phyloP scores from a whole-genome alignment of 768 basidiomycete genomes.

The Serendipita vermifera region DNA sequence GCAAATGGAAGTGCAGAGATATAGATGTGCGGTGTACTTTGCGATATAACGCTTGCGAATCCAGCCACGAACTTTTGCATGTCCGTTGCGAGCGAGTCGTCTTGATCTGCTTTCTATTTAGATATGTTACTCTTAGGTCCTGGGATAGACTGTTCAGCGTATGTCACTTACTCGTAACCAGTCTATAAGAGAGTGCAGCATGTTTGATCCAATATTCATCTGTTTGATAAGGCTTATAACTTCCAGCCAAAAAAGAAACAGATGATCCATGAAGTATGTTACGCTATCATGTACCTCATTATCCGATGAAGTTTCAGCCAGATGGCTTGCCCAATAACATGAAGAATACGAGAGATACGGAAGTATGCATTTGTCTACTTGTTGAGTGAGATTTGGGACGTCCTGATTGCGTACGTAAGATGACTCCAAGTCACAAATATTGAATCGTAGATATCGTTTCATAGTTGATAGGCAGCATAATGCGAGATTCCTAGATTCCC shows the following conservation, averaged over 20 bases:
- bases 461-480: neutral
- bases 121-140: too few species aligned
- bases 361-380: neutral
- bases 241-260: constrained; percentile 2
- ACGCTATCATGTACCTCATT: neutral
- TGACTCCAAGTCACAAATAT: neutral
- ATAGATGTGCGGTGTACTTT: too few species aligned
- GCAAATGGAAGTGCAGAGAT: too few species aligned
- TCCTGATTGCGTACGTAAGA: neutral
- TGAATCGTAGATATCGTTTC: neutral
- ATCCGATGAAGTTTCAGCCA: neutral
- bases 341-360: neutral
- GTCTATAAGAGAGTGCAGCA: too few species aligned
- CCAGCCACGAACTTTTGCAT: too few species aligned
- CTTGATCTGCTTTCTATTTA: too few species aligned
- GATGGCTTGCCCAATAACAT: neutral
- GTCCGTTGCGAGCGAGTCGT: too few species aligned
- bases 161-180: too few species aligned
- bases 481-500: neutral
- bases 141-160: too few species aligned
- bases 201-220: too few species aligned
- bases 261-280: neutral
- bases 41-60: too few species aligned
- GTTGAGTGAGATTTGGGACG: neutral
- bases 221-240: neutral